Conservation (phyloP, 1,284 basidiomycete species). For the Boletellus deceptivus region DNA sequence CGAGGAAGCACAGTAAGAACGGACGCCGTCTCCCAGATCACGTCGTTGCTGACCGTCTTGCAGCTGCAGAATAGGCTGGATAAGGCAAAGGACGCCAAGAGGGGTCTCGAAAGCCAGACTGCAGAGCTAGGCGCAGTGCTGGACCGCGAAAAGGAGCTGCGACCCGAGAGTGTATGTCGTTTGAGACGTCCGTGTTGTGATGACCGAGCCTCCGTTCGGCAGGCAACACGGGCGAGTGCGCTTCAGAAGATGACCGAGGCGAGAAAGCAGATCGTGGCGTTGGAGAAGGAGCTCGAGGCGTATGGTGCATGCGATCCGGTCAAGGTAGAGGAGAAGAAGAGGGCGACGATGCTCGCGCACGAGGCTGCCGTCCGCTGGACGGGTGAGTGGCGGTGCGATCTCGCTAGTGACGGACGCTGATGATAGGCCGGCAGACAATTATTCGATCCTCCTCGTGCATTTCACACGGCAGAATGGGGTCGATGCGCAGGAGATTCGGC, state of each 20-base stretch:
- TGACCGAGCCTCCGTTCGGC: background rate
- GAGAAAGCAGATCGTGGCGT: constrained; percentile 52
- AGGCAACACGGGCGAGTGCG: constrained; percentile 56
- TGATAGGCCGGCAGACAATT: constrained; percentile 47
- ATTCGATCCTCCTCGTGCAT: constrained; percentile 56
- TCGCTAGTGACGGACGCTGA: constrained; percentile 5
- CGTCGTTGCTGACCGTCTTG: constrained; percentile 7
- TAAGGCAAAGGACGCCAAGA: constrained; percentile 51
- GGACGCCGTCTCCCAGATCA: background rate
- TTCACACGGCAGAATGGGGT: constrained; percentile 62
- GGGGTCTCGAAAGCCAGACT: constrained; percentile 47
- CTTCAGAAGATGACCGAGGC: constrained; percentile 51
- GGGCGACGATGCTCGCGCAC: constrained; percentile 69
- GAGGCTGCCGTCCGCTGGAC: constrained; percentile 85
- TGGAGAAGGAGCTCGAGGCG: constrained; percentile 67
- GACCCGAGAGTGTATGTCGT: constrained; percentile 63
- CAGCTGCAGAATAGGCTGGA: constrained; percentile 63
- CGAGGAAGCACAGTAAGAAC: constrained; percentile 67
- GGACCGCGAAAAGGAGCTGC: constrained; percentile 50
- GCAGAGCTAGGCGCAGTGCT: constrained; percentile 45
- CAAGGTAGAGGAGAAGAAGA: constrained; percentile 71
- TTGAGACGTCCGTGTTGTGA: background rate
- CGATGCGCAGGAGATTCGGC: constrained; percentile 57
- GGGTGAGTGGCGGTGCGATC: constrained; percentile 46
- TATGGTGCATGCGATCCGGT: constrained; percentile 83